A percentile compares a stretch with the other conserved stretches of the same genome.
phyloP scores from a whole-genome alignment of 179 eudicot species.

The Carnegiea gigantea region DNA sequence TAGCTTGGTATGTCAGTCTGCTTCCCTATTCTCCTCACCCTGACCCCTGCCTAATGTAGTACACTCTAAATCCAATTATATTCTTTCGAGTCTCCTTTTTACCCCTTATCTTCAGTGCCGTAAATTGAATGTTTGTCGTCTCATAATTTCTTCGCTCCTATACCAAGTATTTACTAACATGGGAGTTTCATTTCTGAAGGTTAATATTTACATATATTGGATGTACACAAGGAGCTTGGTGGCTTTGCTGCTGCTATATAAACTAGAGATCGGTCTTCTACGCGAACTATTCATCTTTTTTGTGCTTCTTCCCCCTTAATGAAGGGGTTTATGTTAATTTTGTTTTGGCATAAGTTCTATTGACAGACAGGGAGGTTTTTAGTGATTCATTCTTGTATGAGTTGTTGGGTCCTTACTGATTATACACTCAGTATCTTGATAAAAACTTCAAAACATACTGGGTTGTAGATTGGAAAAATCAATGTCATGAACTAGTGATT shows the following conservation, averaged over 20 bases:
- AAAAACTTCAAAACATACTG: slow-evolving; percentile 12
- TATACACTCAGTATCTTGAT: slow-evolving; percentile 18
- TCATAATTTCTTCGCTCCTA: neutral
- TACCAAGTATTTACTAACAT: neutral
- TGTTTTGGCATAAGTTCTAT: slow-evolving; percentile 28
- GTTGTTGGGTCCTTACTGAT: slow-evolving; percentile 14
- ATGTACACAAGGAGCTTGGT: slow-evolving; percentile 35
- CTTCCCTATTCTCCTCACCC: neutral
- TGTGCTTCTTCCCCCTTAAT: slow-evolving; percentile 18
- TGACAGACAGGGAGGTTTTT: slow-evolving; percentile 26
- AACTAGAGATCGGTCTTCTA: slow-evolving; percentile 25
- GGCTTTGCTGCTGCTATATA: slow-evolving; percentile 24
- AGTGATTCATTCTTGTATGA: slow-evolving; percentile 23
- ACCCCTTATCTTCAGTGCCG: too few relatives aligned
- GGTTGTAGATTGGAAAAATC: slow-evolving; percentile 11
- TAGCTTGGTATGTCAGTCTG: slow-evolving; percentile 24
- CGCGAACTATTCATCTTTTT: slow-evolving; percentile 20
- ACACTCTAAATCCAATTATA: too few relatives aligned
- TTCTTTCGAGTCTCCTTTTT: neutral
- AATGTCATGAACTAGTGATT: slow-evolving; percentile 4
- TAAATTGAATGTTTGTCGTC: neutral
- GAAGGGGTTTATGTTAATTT: slow-evolving; percentile 19
- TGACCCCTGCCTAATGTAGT: too few relatives aligned
- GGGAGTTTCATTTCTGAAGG: slow-evolving; percentile 19
- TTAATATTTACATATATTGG: slow-evolving; percentile 21